A percentile compares a stretch with the other conserved stretches of the same genome.
Conservation (phyloP, 768 basidiomycete genomes). For the Leccinum arenicola region DNA sequence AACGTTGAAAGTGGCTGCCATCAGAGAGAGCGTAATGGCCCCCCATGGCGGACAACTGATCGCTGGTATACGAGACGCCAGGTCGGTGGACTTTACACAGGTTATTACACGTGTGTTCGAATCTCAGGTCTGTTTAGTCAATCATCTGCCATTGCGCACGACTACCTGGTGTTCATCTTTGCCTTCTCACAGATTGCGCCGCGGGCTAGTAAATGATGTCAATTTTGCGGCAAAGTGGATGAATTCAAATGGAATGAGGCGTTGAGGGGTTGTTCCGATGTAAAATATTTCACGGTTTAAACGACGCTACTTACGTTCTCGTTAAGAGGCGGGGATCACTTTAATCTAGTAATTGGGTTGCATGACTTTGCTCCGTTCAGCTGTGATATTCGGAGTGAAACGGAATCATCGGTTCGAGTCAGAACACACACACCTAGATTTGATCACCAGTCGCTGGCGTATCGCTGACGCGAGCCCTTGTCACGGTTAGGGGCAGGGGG, state of each 20-base stretch:
- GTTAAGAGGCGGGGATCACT: background rate
- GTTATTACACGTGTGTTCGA: conserved; percentile 7
- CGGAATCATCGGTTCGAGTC: background rate
- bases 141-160: background rate
- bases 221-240: background rate
- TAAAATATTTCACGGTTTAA: background rate
- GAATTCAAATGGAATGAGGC: background rate
- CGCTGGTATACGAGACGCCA: conserved; percentile 2
- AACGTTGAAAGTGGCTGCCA: conserved; percentile 18
- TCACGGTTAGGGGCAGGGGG: conserved; percentile 14
- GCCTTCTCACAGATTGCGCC: background rate
- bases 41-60: background rate
- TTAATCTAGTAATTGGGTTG: conserved; percentile 3
- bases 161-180: background rate
- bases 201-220: background rate
- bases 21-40: conserved; percentile 18
- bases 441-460: conserved; percentile 6
- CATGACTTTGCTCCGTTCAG: background rate
- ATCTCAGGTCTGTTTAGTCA: conserved; percentile 4
- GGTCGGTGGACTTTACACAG: conserved; percentile 13
- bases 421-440: conserved; percentile 14
- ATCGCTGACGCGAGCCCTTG: conserved; percentile 9
- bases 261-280: background rate
- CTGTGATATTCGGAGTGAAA: background rate
- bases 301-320: background rate